These are phyloP conservation scores for Metschnikowia dekortorum DNA, from an alignment of 805 yeast genomes.

Conservation along the genomic window DNA sequence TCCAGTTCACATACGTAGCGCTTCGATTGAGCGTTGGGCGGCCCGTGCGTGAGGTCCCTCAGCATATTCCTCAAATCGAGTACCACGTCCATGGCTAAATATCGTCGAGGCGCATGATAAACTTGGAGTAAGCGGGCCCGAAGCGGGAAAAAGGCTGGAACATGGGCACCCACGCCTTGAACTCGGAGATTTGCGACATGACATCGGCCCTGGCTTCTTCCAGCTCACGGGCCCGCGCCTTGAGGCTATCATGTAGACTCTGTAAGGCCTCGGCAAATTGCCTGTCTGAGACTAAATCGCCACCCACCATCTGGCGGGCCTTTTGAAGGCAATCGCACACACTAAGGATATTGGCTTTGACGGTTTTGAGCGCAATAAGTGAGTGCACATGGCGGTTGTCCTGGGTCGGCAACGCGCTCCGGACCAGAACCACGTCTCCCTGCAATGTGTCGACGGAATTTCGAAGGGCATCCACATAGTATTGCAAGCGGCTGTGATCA, in stretches of 20 bases:
- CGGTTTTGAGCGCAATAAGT: slow-evolving; percentile 40
- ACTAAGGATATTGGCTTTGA: slow-evolving; percentile 42
- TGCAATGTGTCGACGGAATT: slow-evolving; percentile 56
- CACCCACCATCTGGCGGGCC: slow-evolving; percentile 11
- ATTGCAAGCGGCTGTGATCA: slow-evolving; percentile 56
- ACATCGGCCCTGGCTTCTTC: slow-evolving; percentile 27
- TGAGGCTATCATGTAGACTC: slow-evolving; percentile 43
- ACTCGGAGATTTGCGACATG: slow-evolving; percentile 40
- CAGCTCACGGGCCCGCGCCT: slow-evolving; percentile 27
- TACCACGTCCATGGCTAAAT: background rate
- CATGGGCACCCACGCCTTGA: slow-evolving; percentile 47
- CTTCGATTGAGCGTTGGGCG: too few relatives aligned
- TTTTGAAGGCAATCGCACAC: slow-evolving; percentile 45
- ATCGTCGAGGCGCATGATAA: slow-evolving; percentile 37
- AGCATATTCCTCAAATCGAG: too few relatives aligned
- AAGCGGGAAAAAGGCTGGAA: slow-evolving; percentile 52
- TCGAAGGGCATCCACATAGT: slow-evolving; percentile 57
- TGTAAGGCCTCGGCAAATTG: slow-evolving; percentile 32
- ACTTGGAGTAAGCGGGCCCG: slow-evolving; percentile 45
- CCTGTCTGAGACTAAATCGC: slow-evolving; percentile 12
- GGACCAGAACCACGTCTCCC: slow-evolving; percentile 10
- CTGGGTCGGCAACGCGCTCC: slow-evolving; percentile 1
- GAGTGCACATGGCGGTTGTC: slow-evolving; percentile 22
- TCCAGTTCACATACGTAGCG: too few relatives aligned
- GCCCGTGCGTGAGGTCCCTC: too few relatives aligned